These are phyloP conservation scores for Isoetes engelmannii DNA, from an alignment of 83 land plant genomes.

Conservation along the genomic window DNA sequence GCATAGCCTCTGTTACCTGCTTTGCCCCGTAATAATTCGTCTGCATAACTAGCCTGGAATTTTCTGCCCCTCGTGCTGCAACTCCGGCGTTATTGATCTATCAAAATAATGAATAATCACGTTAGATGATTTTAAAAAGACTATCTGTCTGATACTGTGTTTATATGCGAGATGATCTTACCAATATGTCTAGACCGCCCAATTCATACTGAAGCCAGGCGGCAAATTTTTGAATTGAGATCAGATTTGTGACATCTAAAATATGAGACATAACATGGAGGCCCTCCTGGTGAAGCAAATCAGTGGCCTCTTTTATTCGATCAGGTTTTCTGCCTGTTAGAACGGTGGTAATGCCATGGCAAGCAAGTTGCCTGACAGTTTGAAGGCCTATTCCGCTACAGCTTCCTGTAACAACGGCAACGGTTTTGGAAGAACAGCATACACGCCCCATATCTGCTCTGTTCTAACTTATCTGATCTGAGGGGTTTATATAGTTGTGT, in stretches of 20 bases:
- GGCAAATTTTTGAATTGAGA: slow-evolving; percentile 34
- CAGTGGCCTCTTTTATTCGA: slow-evolving; percentile 33
- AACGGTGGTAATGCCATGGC: slow-evolving; percentile 47
- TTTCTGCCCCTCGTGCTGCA: slow-evolving; percentile 16
- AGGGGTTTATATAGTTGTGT: too few relatives aligned
- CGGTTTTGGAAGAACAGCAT: slow-evolving; percentile 55
- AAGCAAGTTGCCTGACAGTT: slow-evolving; percentile 39
- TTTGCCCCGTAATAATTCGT: slow-evolving; percentile 61
- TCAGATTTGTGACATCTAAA: slow-evolving; percentile 33
- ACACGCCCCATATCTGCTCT: too few relatives aligned
- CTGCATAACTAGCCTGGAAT: slow-evolving; percentile 40
- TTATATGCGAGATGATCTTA: slow-evolving; percentile 7
- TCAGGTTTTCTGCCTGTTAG: slow-evolving; percentile 39
- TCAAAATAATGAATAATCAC: too few relatives aligned
- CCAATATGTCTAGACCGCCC: slow-evolving; percentile 45
- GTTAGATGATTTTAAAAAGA: too few relatives aligned
- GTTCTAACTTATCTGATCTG: too few relatives aligned
- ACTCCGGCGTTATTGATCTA: too few relatives aligned
- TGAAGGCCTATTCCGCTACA: slow-evolving; percentile 61
- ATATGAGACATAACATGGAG: slow-evolving; percentile 32
- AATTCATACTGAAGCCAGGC: slow-evolving; percentile 20
- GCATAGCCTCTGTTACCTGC: slow-evolving; percentile 37
- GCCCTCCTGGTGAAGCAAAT: slow-evolving; percentile 16
- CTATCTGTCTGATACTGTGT: too few relatives aligned
- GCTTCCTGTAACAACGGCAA: slow-evolving; percentile 56